These are phyloP conservation scores for Akebia trifoliata DNA, from an alignment of 164 flowering plant species.

Conservation along the genomic window DNA sequence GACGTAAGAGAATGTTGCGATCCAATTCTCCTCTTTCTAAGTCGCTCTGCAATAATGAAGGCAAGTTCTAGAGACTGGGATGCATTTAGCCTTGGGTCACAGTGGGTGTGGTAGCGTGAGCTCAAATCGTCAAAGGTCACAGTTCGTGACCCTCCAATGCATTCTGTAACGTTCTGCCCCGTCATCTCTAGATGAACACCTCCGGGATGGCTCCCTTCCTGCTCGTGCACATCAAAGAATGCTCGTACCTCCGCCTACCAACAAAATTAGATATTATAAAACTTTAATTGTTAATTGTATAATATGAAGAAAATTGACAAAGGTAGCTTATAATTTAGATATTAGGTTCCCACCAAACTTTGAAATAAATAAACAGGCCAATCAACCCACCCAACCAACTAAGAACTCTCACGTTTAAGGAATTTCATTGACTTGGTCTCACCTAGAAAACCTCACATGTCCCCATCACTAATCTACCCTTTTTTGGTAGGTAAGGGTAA, in stretches of 20 bases:
- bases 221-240: slow-evolving; percentile 90
- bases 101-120: slow-evolving; percentile 92
- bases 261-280: not conserved
- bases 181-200: slow-evolving; percentile 93
- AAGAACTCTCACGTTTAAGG: slow-evolving; percentile 1
- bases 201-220: slow-evolving; percentile 90
- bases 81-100: slow-evolving; percentile 90
- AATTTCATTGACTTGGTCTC: not conserved
- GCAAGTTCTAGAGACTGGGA: slow-evolving; percentile 92
- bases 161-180: slow-evolving; percentile 85
- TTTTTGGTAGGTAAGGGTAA: too few species aligned
- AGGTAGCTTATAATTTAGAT: not conserved
- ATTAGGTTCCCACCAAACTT: not conserved
- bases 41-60: slow-evolving; percentile 82
- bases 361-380: not conserved
- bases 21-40: slow-evolving; percentile 63
- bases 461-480: too few species aligned
- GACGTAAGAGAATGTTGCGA: slow-evolving; percentile 29
- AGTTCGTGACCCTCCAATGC: slow-evolving; percentile 87
- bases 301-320: not conserved
- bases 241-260: slow-evolving; percentile 78
- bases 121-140: slow-evolving; percentile 82
- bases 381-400: not conserved
- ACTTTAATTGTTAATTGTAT: not conserved
- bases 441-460: not conserved